phyloP scores from a whole-genome alignment of 108 stramenopile genomes.

The Nitzschia palea region DNA sequence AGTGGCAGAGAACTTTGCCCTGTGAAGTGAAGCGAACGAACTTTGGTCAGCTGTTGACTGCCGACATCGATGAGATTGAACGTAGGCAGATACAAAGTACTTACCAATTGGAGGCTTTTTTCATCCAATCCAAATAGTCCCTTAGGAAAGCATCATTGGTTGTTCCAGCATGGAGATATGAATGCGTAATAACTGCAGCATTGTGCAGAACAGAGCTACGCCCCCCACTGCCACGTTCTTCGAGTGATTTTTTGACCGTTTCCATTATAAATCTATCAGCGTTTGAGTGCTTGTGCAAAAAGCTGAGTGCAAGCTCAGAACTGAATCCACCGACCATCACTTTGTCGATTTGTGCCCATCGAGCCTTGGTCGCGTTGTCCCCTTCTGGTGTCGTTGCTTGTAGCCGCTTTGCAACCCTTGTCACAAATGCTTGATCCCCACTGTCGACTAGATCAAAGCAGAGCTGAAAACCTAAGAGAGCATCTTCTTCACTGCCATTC shows the following conservation, averaged over 20 bases:
- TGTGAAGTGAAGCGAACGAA: slow-evolving; percentile 35
- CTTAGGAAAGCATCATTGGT: slow-evolving; percentile 95
- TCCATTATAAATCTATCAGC: slow-evolving; percentile 84
- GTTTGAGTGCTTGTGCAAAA: slow-evolving; percentile 87
- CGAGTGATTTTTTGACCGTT: slow-evolving; percentile 87
- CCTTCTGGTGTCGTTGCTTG: slow-evolving; percentile 21
- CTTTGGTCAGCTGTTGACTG: background rate
- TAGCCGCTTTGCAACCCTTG: slow-evolving; percentile 52
- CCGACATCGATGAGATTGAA: background rate
- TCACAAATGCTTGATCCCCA: slow-evolving; percentile 93
- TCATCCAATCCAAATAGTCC: slow-evolving; percentile 99
- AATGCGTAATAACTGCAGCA: slow-evolving; percentile 91
- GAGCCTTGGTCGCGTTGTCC: slow-evolving; percentile 23
- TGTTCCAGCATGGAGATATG: slow-evolving; percentile 93
- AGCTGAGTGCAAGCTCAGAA: slow-evolving; percentile 82
- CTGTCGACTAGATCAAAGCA: slow-evolving; percentile 94
- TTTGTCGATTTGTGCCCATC: slow-evolving; percentile 34
- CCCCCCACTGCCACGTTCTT: slow-evolving; percentile 67
- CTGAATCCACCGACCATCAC: slow-evolving; percentile 85
- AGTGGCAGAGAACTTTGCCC: slow-evolving; percentile 98
- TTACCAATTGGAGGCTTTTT: slow-evolving; percentile 97
- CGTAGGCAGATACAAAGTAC: slow-evolving; percentile 22
- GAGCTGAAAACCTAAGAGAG: slow-evolving; percentile 93
- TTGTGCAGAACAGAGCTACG: slow-evolving; percentile 94
- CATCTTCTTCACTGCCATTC: slow-evolving; percentile 57